These are phyloP conservation scores for Scutellaria barbata DNA, from an alignment of 257 asterid genomes.

Conservation along the genomic window DNA sequence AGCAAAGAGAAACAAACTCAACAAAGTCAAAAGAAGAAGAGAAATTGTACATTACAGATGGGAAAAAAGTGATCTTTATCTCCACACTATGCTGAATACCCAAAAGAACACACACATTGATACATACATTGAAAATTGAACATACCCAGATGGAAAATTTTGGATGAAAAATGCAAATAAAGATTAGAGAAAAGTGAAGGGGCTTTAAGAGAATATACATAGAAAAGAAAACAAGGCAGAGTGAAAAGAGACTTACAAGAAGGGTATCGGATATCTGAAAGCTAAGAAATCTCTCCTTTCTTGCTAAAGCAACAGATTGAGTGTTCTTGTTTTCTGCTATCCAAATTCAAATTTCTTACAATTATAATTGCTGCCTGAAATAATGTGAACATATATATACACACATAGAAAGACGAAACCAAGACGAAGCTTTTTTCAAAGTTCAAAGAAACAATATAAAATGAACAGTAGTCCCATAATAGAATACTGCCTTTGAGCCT, in stretches of 20 bases:
- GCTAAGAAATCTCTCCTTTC: conserved; percentile 65
- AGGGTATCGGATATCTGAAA: conserved; percentile 92
- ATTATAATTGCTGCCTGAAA: conserved; percentile 25
- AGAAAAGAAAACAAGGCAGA: conserved; percentile 38
- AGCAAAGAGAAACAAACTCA: background rate
- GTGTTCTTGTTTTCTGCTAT: conserved; percentile 48
- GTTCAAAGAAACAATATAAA: conserved; percentile 23
- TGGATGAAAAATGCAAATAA: conserved; percentile 32
- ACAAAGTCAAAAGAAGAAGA: conserved; percentile 31
- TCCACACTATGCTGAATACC: conserved; percentile 28
- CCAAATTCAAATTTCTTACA: conserved; percentile 46
- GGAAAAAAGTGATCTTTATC: conserved; percentile 41
- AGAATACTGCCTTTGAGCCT: conserved; percentile 40
- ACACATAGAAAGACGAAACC: conserved; percentile 17
- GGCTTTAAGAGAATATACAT: conserved; percentile 52
- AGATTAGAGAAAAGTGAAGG: conserved; percentile 38
- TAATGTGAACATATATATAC: background rate
- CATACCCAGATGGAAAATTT: conserved; percentile 50
- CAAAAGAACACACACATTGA: background rate
- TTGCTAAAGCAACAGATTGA: conserved; percentile 74
- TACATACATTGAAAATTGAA: conserved; percentile 24
- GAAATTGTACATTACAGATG: conserved; percentile 44
- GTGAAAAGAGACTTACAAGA: conserved; percentile 76
- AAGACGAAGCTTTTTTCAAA: conserved; percentile 29
- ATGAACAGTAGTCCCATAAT: conserved; percentile 29